Evolutionary conservation across 768 basidiomycete genomes (phyloP).

Genomic region (Agrocybe chaxingu): DNA sequence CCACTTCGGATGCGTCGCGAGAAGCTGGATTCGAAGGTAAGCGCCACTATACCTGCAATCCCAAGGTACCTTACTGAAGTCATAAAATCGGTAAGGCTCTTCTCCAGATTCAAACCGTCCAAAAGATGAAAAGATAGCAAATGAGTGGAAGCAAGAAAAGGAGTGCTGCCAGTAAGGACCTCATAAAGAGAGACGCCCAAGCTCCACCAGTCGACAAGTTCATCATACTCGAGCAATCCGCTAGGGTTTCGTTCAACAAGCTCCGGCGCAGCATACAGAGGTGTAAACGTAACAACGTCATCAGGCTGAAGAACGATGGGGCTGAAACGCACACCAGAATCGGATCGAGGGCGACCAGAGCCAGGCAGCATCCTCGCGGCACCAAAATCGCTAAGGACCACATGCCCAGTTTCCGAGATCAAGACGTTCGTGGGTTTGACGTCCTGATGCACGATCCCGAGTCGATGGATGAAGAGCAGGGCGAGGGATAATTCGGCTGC

Average conservation of each 20-base stretch:
- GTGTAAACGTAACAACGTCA: conserved; percentile 27
- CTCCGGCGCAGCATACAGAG: conserved; percentile 34
- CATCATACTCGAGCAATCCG: conserved; percentile 26
- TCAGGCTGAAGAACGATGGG: conserved; percentile 20
- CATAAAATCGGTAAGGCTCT: conserved; percentile 18
- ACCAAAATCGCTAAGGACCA: conserved; percentile 63
- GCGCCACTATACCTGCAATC: not conserved
- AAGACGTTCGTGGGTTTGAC: conserved; percentile 69
- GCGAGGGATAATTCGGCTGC: conserved; percentile 31
- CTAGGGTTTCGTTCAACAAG: conserved; percentile 20
- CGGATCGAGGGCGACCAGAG: not conserved
- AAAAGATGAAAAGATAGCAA: conserved; percentile 4
- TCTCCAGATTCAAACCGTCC: not conserved
- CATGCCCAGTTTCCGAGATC: conserved; percentile 42
- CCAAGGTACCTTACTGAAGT: conserved; percentile 18
- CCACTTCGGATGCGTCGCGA: conserved; percentile 20
- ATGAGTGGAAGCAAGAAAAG: conserved; percentile 8
- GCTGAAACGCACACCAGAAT: not conserved
- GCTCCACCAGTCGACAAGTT: conserved; percentile 35
- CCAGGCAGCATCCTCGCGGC: conserved; percentile 37
- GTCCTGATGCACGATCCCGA: conserved; percentile 67
- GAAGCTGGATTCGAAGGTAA: conserved; percentile 17
- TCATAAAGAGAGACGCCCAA: conserved; percentile 30
- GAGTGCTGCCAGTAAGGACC: conserved; percentile 23
- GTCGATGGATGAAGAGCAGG: conserved; percentile 43